A percentile compares a stretch with the other conserved stretches of the same genome.
These are phyloP conservation scores for Primulina eburnea DNA, from an alignment of 257 asterid genomes.

Conservation along the genomic window DNA sequence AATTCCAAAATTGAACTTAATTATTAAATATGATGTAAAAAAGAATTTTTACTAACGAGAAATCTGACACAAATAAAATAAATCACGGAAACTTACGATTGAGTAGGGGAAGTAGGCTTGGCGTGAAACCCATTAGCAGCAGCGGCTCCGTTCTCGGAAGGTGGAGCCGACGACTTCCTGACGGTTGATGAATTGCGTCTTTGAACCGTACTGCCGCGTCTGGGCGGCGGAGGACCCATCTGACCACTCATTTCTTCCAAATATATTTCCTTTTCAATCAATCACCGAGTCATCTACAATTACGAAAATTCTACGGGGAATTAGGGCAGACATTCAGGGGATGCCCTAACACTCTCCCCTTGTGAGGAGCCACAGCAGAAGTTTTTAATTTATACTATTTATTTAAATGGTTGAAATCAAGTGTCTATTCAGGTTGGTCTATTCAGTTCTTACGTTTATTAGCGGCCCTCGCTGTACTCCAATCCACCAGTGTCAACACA, in stretches of 20 bases:
- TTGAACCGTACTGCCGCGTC: slow-evolving; percentile 50
- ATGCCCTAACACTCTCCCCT: slow-evolving; percentile 26
- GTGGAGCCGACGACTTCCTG: slow-evolving; percentile 43
- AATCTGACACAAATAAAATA: slow-evolving; percentile 1
- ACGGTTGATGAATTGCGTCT: slow-evolving; percentile 38
- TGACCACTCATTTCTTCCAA: slow-evolving; percentile 42
- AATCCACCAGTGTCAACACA: neutral
- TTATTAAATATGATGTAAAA: neutral
- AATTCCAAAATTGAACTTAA: slow-evolving; percentile 16
- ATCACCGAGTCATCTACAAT: neutral
- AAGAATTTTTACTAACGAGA: neutral
- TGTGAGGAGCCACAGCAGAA: neutral
- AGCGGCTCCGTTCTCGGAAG: slow-evolving; percentile 47
- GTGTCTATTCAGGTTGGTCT: too few relatives aligned
- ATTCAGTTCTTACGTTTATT: too few relatives aligned
- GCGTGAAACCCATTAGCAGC: slow-evolving; percentile 36
- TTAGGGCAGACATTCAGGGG: slow-evolving; percentile 19
- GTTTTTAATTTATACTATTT: too few relatives aligned
- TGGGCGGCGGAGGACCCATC: slow-evolving; percentile 40
- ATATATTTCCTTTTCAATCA: neutral
- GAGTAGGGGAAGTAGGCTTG: slow-evolving; percentile 54
- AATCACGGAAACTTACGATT: slow-evolving; percentile 40
- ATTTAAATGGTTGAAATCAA: too few relatives aligned
- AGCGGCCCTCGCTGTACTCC: neutral
- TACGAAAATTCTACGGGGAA: slow-evolving; percentile 13